A percentile compares a stretch with the other conserved stretches of the same genome.
These are phyloP conservation scores for Ophiognomonia clavigignenti-juglandacearum DNA, from an alignment of 2,329 filamentous ascomycete genomes.

Conservation along the genomic window DNA sequence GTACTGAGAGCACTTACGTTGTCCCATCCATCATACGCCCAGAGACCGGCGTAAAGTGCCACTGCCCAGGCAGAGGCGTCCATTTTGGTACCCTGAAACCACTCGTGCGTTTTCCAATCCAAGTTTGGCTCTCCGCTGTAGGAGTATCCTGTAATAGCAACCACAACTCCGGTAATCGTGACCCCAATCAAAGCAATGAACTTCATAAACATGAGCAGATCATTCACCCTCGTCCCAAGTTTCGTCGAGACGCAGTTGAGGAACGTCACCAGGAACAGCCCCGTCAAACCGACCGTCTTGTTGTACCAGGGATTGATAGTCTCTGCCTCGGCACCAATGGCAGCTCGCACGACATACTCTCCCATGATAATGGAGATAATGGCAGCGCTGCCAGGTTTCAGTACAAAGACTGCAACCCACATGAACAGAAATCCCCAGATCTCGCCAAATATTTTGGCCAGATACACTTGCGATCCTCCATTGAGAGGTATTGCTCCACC, in stretches of 20 bases:
- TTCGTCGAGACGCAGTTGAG: constrained; percentile 90
- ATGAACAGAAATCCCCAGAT: constrained; percentile 90
- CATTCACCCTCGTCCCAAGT: constrained; percentile 79
- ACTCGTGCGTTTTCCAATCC: constrained; percentile 82
- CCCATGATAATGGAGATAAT: constrained; percentile 98
- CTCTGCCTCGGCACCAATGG: constrained; percentile 80
- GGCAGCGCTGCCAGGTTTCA: constrained; percentile 89
- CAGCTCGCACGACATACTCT: constrained; percentile 87
- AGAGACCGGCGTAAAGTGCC: constrained; percentile 89
- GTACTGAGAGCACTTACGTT: constrained; percentile 75
- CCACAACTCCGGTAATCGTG: constrained; percentile 81
- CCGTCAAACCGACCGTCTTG: constrained; percentile 78
- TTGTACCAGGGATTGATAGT: constrained; percentile 81
- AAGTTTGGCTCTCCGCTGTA: constrained; percentile 68
- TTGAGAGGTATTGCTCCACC: constrained; percentile 95
- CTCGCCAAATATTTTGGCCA: constrained; percentile 95
- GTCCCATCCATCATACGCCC: constrained; percentile 99
- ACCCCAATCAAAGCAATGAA: constrained; percentile 85
- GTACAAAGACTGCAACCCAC: constrained; percentile 89
- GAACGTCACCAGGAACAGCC: constrained; percentile 70
- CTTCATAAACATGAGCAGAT: constrained; percentile 95
- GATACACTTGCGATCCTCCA: constrained; percentile 87
- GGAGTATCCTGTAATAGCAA: constrained; percentile 80
- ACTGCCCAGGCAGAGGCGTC: constrained; percentile 87
- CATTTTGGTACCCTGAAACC: constrained; percentile 82